Conservation (phyloP, 2,329 filamentous ascomycete species). For the Penicillium thymicola region DNA sequence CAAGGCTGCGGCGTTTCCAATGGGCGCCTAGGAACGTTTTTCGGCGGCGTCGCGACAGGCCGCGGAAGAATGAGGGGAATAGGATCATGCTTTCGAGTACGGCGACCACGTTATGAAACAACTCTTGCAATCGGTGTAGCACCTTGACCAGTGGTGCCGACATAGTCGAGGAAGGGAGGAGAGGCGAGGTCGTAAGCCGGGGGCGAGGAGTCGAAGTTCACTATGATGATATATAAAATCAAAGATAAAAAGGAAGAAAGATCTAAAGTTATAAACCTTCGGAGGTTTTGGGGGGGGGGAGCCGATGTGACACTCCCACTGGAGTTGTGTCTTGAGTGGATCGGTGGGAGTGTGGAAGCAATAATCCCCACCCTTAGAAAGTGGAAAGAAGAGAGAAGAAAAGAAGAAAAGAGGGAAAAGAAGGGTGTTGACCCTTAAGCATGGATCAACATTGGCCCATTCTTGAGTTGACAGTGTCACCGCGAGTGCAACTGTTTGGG, state of each 20-base stretch:
- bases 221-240: not conserved
- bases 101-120: conserved; percentile 40
- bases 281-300: not conserved
- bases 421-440: conserved; percentile 12
- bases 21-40: conserved; percentile 34
- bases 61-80: conserved; percentile 40
- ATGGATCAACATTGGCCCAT: conserved; percentile 31
- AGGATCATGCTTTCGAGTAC: conserved; percentile 42
- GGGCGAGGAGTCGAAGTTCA: conserved; percentile 4
- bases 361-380: conserved; percentile 10
- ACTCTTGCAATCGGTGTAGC: conserved; percentile 40
- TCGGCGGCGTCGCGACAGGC: conserved; percentile 31
- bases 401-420: not conserved
- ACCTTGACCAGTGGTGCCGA: conserved; percentile 37
- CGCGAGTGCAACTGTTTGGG: conserved; percentile 20
- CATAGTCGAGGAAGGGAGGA: conserved; percentile 28
- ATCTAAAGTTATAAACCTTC: conserved; percentile 13
- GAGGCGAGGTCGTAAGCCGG: not conserved
- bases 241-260: conserved; percentile 16
- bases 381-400: not conserved
- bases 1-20: conserved; percentile 37
- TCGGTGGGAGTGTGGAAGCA: conserved; percentile 14
- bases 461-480: conserved; percentile 25
- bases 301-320: conserved; percentile 24
- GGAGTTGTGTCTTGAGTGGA: conserved; percentile 23